These are phyloP conservation scores for Eutrema japonicum DNA, from an alignment of 345 rosid species.

Conservation along the genomic window DNA sequence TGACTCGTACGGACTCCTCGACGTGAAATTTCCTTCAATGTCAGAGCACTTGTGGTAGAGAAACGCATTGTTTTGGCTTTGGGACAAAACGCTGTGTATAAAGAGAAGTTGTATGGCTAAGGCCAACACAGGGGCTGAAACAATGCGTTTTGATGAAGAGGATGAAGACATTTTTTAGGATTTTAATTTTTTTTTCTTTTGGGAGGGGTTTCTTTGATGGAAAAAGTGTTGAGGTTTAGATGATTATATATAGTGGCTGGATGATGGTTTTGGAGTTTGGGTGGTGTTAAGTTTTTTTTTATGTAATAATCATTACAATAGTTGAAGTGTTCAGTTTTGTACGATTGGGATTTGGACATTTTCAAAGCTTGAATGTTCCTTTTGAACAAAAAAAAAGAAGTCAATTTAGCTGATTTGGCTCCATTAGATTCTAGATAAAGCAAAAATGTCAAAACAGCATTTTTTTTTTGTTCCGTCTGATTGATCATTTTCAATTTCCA, in stretches of 20 bases:
- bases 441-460: background rate
- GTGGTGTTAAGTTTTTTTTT: background rate
- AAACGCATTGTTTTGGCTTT: constrained; percentile 44
- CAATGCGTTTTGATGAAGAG: constrained; percentile 10
- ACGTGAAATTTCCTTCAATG: constrained; percentile 50
- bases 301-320: background rate
- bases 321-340: constrained; percentile 39
- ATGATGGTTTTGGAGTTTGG: background rate
- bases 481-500: background rate
- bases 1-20: constrained; percentile 45
- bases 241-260: constrained; percentile 24
- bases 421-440: background rate
- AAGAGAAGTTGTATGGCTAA: constrained; percentile 36
- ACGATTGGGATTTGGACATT: constrained; percentile 9
- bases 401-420: constrained; percentile 12
- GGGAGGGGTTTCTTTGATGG: background rate
- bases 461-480: background rate
- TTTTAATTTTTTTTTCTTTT: background rate
- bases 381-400: constrained; percentile 1
- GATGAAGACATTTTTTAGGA: constrained; percentile 40
- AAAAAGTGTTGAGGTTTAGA: constrained; percentile 10
- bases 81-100: constrained; percentile 20
- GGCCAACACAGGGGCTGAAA: constrained; percentile 25
- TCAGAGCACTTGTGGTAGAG: constrained; percentile 55
- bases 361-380: constrained; percentile 17